A percentile compares a stretch with the other conserved stretches of the same genome.
Conservation (phyloP, 129 eudicot genomes). For the Apium graveolens region DNA sequence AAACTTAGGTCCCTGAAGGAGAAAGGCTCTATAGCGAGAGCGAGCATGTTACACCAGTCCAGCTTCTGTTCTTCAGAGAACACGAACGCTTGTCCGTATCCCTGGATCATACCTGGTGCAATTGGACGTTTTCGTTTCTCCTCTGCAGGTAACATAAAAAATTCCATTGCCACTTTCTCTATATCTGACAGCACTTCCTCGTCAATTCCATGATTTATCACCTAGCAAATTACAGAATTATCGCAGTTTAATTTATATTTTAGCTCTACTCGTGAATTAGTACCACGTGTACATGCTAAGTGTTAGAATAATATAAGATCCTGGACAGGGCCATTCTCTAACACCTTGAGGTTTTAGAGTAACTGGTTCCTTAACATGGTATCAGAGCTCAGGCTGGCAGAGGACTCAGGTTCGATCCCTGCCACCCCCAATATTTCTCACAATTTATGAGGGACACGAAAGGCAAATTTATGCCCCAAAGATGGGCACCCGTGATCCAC, state of each 20-base stretch:
- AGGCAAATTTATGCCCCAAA: too few relatives aligned
- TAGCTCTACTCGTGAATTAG: not conserved
- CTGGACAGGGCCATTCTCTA: too few relatives aligned
- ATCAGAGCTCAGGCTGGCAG: too few relatives aligned
- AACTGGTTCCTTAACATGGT: too few relatives aligned
- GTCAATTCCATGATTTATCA: constrained; percentile 27
- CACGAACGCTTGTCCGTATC: constrained; percentile 93
- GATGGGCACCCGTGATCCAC: too few relatives aligned
- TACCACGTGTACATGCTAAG: too few relatives aligned
- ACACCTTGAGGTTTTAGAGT: too few relatives aligned
- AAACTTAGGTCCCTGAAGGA: constrained; percentile 47
- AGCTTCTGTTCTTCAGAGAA: constrained; percentile 97
- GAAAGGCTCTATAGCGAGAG: constrained; percentile 68
- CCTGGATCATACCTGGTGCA: constrained; percentile 86
- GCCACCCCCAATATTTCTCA: too few relatives aligned
- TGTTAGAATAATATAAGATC: too few relatives aligned
- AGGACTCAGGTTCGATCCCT: too few relatives aligned
- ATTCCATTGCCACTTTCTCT: constrained; percentile 17
- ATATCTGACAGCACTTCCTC: constrained; percentile 12
- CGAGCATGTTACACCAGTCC: constrained; percentile 98
- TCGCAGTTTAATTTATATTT: not conserved
- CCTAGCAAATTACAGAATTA: constrained; percentile 4
- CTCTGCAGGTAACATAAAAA: constrained; percentile 21
- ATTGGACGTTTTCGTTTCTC: constrained; percentile 62
- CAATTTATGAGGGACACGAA: too few relatives aligned